Percentiles rank a stretch among this genome's conserved stretches.
phyloP scores from a whole-genome alignment of 2,329 filamentous ascomycete genomes.

The Fusarium secorum region DNA sequence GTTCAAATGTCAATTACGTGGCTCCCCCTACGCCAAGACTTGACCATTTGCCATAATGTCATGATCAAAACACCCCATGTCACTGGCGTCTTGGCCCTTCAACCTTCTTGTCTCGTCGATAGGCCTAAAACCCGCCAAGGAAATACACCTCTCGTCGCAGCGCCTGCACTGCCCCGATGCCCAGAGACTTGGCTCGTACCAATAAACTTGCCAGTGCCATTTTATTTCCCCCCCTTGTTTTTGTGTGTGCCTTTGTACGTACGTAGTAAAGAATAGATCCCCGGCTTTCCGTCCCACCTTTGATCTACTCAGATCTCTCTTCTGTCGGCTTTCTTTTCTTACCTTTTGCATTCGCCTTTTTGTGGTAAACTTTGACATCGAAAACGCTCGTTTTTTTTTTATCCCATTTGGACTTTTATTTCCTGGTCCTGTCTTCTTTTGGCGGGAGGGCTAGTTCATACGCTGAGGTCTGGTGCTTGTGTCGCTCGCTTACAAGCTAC shows the following conservation, averaged over 20 bases:
- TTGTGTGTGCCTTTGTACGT: not conserved
- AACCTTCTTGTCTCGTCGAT: slow-evolving; percentile 2
- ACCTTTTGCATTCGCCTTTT: slow-evolving; percentile 9
- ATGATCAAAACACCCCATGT: slow-evolving; percentile 10
- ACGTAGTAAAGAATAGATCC: slow-evolving; percentile 12
- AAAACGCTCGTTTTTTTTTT: slow-evolving; percentile 22
- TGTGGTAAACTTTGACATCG: not conserved
- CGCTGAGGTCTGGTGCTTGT: slow-evolving; percentile 6
- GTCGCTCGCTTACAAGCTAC: slow-evolving; percentile 28
- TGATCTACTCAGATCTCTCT: slow-evolving; percentile 19
- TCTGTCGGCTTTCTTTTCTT: not conserved
- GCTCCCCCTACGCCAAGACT: slow-evolving; percentile 27
- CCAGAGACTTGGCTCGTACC: slow-evolving; percentile 40
- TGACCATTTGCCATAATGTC: slow-evolving; percentile 10
- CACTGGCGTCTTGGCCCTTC: slow-evolving; percentile 23
- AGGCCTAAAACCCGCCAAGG: slow-evolving; percentile 24
- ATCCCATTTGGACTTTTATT: not conserved
- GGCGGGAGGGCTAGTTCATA: not conserved
- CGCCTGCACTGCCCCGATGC: slow-evolving; percentile 40
- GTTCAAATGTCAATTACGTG: slow-evolving; percentile 27
- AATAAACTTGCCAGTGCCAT: not conserved
- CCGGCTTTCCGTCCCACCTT: slow-evolving; percentile 23
- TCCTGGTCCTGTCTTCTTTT: not conserved
- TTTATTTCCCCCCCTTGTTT: slow-evolving; percentile 1
- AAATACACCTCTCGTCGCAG: not conserved